These are phyloP conservation scores for Suaeda aralocaspica DNA, from an alignment of 148 eudicot species.

Conservation along the genomic window DNA sequence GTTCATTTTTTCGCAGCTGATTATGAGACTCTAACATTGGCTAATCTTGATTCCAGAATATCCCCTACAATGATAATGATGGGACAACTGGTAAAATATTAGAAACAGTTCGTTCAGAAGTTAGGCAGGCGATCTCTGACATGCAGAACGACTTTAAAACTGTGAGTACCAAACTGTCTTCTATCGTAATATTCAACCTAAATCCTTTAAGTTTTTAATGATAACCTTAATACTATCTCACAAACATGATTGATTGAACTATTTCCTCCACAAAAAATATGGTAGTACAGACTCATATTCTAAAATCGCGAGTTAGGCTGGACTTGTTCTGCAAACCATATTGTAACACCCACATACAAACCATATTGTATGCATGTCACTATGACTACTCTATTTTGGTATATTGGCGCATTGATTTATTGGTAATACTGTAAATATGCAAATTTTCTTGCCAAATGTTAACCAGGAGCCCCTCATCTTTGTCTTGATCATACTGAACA, in stretches of 20 bases:
- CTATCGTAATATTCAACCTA: too few species aligned
- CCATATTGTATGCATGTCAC: too few species aligned
- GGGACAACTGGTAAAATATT: conserved; percentile 34
- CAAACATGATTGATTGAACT: neutral
- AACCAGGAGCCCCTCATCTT: neutral
- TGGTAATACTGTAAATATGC: neutral
- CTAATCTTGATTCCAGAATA: conserved; percentile 21
- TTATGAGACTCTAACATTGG: neutral
- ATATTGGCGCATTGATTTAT: neutral
- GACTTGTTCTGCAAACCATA: neutral
- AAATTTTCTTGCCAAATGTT: neutral
- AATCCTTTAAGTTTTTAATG: too few species aligned
- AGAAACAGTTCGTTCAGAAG: conserved; percentile 65
- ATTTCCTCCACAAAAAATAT: neutral
- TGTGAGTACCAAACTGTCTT: conserved; percentile 28
- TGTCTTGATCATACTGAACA: neutral
- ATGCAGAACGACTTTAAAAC: conserved; percentile 47
- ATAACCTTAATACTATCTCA: neutral
- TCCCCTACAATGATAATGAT: conserved; percentile 21
- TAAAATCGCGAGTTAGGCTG: neutral
- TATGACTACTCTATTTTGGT: neutral
- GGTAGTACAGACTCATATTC: neutral
- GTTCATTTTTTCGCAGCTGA: conserved; percentile 3
- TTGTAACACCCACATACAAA: too few species aligned
- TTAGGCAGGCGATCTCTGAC: conserved; percentile 53